Evolutionary conservation across 345 rosid species (phyloP), one percentile per base, ranked within the genome.

Genomic region (Camelina hispida): DNA sequence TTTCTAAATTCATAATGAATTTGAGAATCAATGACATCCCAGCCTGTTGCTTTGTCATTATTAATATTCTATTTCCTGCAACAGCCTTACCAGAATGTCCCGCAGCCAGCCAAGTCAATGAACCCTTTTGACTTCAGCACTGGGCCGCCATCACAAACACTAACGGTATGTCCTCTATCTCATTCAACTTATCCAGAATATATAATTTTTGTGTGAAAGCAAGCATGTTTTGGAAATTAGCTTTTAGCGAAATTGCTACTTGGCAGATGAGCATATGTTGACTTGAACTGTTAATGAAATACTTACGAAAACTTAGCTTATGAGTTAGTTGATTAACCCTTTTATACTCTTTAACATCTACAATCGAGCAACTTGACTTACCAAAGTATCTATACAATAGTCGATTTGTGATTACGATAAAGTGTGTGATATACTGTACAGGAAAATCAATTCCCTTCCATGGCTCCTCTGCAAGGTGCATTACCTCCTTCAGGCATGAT

Each of bases 91-190:
- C 86, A 86, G 66, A 69, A 83, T 68, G 84, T 82, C 68, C 79
- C 82, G 32, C 90, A 78, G 74, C 77, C 76, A 69, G 72, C 89
- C 32, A 82, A 71, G 56, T 90, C 99, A 11, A 64, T 80, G 68
- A 95, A 95, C 84, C 99, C 99, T 63, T 95, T 95, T 86, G 98
- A 95, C 79, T 60, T 78, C 50, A 74, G 44, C 73, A 74, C 60
- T 40, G 93, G 87, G 69, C 80, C 90, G 18, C 74, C 84, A 42
- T 71, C 79, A 40, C 97, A 81, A 74, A 75, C 82, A 59, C 92
- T 83, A 75, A 59, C 78, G 34, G 98, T 94, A 84, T 62, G 91
- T 74, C 10, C 44, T 78, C 68, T 65, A 23, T 30, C 68, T 76
- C 59, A 38, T 78, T 70, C 23, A 12, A 80, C 72, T 59, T 9